Evolutionary conservation across 257 asterid species (phyloP).

Genomic region (Catharanthus roseus): DNA sequence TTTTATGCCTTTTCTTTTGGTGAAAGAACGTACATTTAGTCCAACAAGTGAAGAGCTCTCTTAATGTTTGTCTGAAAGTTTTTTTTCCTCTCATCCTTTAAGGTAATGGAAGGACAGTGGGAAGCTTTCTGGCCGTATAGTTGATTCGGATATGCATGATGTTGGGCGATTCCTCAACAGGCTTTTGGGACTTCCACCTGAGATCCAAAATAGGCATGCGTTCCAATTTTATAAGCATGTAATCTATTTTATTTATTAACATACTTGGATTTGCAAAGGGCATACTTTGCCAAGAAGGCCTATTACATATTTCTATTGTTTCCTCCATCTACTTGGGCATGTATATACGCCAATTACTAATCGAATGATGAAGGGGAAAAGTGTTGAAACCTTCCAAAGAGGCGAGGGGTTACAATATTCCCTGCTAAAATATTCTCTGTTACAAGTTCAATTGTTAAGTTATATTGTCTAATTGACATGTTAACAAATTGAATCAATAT

Average conservation of each 20-base stretch:
- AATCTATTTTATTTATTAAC: no score
- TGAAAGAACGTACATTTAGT: neutral
- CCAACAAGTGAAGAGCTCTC: neutral
- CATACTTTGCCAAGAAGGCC: neutral
- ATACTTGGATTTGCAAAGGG: no score
- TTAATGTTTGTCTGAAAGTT: neutral
- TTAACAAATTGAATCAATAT: neutral
- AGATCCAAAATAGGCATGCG: slow-evolving; percentile 77
- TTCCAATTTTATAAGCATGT: no score
- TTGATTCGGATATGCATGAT: slow-evolving; percentile 93
- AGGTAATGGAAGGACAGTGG: slow-evolving; percentile 80
- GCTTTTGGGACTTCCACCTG: slow-evolving; percentile 91
- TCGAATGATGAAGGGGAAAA: neutral
- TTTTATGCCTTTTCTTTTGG: neutral
- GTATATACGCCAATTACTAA: neutral
- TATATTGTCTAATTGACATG: neutral
- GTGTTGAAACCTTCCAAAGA: neutral
- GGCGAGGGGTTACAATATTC: no score
- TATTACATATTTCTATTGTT: neutral
- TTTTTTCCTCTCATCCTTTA: slow-evolving; percentile 5
- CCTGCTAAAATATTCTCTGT: neutral
- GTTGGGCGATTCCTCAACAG: slow-evolving; percentile 96
- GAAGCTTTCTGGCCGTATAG: slow-evolving; percentile 72
- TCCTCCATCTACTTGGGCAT: neutral
- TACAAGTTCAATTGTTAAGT: neutral